Base-by-base conservation (phyloP, 805 yeast species). In the Maudiozyma saulgeensis region DNA sequence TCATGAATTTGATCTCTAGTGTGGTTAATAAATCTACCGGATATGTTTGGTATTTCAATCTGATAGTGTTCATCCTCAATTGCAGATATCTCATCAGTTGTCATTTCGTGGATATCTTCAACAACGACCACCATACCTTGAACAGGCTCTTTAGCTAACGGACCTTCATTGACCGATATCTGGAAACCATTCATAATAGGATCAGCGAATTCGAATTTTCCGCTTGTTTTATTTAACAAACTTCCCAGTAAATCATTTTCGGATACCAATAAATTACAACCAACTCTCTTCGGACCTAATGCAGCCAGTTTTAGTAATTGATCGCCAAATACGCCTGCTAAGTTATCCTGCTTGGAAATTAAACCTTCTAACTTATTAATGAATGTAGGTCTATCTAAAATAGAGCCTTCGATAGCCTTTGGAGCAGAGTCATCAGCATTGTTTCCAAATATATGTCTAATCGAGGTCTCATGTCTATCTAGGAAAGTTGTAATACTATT, bases 151-250 rank as follows among this genome's bases (percentile, higher is more conserved):
- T 84, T 78, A 0, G 91, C 83, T 43, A 93, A 71, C 0, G 98
- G 98, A 2, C 99, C 99, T 61, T 82, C 87, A 41, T 75, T 73
- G 43, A 80, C 78, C 4, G 96, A 87, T 38, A 88, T 68, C 62
- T 87, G 95, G 66, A 89, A 90, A 0, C 96, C 99, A 56, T 85
- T 83, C 43, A 86, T 60, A 2, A 91, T 66, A 57, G 83, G 79
- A 47, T 82, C 81, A 53, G 80, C 85, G 60, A 70, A 77, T 46
- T 69, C 72, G 51, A 73, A 69, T 0, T 18, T 35, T 7, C 56
- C 56, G 12, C 19, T 37, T 23, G 50, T 46, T 1, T 52, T 51
- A 2, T 52, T 52, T 35, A 69, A 66, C 40, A 73, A 47, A 35
- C 75, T 63, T 43, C 72, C 62, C 5, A 75, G 58, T 3, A 65